phyloP scores from a whole-genome alignment of 768 basidiomycete genomes.

The Amanita rubescens region DNA sequence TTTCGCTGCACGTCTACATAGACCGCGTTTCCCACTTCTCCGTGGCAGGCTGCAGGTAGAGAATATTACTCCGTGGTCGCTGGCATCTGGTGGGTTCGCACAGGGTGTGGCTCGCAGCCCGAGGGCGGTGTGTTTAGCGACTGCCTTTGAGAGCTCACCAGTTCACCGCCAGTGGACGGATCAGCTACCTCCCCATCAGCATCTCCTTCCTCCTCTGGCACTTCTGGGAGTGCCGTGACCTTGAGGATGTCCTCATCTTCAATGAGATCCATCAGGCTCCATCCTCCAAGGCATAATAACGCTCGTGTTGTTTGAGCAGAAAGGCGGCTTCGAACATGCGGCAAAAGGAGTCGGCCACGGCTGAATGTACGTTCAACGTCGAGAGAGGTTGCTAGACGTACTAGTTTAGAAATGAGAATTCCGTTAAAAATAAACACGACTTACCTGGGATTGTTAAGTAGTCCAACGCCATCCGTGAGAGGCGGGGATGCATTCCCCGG shows the following conservation, averaged over 20 bases:
- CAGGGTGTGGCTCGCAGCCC: too few relatives aligned
- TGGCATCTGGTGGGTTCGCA: too few relatives aligned
- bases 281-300: not conserved
- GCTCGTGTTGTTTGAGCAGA: not conserved
- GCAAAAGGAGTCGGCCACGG: not conserved
- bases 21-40: too few relatives aligned
- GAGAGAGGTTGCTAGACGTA: not conserved
- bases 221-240: not conserved
- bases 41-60: too few relatives aligned
- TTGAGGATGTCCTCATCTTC: not conserved
- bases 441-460: conserved; percentile 13
- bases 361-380: not conserved
- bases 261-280: not conserved
- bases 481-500: conserved; percentile 7
- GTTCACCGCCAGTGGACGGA: too few relatives aligned
- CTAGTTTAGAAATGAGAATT: not conserved
- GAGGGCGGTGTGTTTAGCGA: too few relatives aligned
- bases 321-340: not conserved
- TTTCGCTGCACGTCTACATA: conserved; percentile 70
- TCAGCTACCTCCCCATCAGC: too few relatives aligned
- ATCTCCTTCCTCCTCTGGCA: not conserved
- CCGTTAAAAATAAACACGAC: not conserved
- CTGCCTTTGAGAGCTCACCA: too few relatives aligned
- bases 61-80: too few relatives aligned
- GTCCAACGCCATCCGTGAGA: conserved; percentile 14